Evolutionary conservation across 1,284 basidiomycete species (phyloP), one percentile per base, ranked within the genome.

Genomic region (Cerrena zonata): DNA sequence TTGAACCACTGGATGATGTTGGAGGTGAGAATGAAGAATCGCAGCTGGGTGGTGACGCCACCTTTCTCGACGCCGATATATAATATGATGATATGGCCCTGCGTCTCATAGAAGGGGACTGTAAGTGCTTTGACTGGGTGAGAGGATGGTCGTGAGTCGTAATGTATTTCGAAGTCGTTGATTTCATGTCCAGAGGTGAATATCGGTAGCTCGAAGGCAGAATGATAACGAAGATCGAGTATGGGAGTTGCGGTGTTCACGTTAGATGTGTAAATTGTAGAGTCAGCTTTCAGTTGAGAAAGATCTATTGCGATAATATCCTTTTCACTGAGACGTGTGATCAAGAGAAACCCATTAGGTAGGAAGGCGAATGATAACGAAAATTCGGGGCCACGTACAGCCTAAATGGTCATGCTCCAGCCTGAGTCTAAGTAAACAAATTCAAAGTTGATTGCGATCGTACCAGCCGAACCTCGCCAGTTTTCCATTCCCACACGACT

Each of bases 401-500:
- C 30, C 30, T 34, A 15, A 34, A 7, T 15, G 30, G 15, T 34
- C 30, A 7, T 7, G 7, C 30, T 7, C 7, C 15, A 7, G 15
- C 7, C 15, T 34, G 30, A 7, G 30, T 15, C n/a, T n/a, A 34
- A 7, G 7, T 34, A 7, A 34, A 7, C 7, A 7, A 34, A 34
- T 15, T 34, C 30, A 15, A 34, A 7, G 30, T 34, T 15, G 15
- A 34, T n/a, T n/a, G n/a, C n/a, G 26, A 54, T 22, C 75, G 64
- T 56, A 85, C 82, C 58, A 77, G 50, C 56, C 75, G 59, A 15
- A 64, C 56, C 5, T 58, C 54, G 5, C 78, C 77, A 4, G 71
- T 77, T 59, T 74, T 77, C 82, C 82, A 85, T 49, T 84, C 71
- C 80, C 80, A 85, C 13, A 83, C 65, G 18, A 72, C 61, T 18